Evolutionary conservation across 768 basidiomycete genomes (phyloP), one percentile per base, ranked within the genome.

Genomic region (Pholiota conissans): DNA sequence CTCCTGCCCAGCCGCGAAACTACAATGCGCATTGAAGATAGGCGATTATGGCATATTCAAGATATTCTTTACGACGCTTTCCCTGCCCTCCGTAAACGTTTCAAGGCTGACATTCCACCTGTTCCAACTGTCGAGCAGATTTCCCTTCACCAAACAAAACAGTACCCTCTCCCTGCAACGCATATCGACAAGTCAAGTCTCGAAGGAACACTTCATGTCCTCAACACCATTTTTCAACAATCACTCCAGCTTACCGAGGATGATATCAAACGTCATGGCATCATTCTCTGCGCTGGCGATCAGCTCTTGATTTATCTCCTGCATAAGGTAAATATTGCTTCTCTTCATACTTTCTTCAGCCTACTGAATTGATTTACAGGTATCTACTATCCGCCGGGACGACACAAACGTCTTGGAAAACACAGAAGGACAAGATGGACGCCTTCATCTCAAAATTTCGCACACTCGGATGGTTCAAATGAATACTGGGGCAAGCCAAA

Each of bases 401-500:
- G 34, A 67, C 52, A 52, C 30, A 3, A 45, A 52, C 13, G 47
- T 65, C 5, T 3, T 59, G 20, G 59, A 65, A 49, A 69, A 64
- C 53, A 59, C 58, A 16, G 62, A 61, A 51, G 58, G 60, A 6
- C 63, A 65, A 18, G 57, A 63, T 24, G 69, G 70, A 3, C 49
- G 69, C 3, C 64, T 72, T 20, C 68, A 72, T 29, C 57, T 56
- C 18, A 68, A 71, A 50, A 59, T 72, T 45, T 59, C 70, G 0
- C 60, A 59, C 0, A 54, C 52, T 26, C 65, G 64, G 0, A 55
- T 65, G 49, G 45, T 65, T 5, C 60, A 1, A 72, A 72, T 49
- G 66, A 72, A 51, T 61, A 58, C 37, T 72, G 71, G 71, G 69
- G 71, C 3, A 58, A 46, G 18, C 64, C 68, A 20, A 72, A 70